A percentile compares a stretch with the other conserved stretches of the same genome.
Conservation (phyloP, 352 stramenopile species). For the Phytophthora meadii region DNA sequence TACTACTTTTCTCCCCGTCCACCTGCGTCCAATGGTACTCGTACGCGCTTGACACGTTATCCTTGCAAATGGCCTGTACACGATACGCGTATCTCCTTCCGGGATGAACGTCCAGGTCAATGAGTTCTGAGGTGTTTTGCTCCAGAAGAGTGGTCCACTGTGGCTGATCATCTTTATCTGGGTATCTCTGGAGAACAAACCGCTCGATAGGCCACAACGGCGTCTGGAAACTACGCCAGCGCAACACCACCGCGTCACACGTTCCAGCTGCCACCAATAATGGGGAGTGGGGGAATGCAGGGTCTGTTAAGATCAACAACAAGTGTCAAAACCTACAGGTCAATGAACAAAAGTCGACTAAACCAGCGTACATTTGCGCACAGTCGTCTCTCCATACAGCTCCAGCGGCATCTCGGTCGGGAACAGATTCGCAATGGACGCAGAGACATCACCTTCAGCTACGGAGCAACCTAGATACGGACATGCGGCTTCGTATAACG, state of each 20-base stretch:
- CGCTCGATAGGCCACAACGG: slow-evolving; percentile 47
- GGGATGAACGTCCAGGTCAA: slow-evolving; percentile 37
- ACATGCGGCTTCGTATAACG: slow-evolving; percentile 17
- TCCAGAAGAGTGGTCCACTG: slow-evolving; percentile 55
- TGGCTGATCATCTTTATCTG: slow-evolving; percentile 32
- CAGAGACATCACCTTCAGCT: slow-evolving; percentile 3
- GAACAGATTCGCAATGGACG: slow-evolving; percentile 18
- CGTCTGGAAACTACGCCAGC: slow-evolving; percentile 58
- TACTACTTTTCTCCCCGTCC: slow-evolving; percentile 7
- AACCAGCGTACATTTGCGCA: slow-evolving; percentile 34
- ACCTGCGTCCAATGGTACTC: slow-evolving; percentile 47
- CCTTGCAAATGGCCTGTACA: slow-evolving; percentile 42
- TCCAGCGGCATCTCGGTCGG: slow-evolving; percentile 36
- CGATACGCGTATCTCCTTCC: slow-evolving; percentile 57
- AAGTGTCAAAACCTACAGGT: slow-evolving; percentile 1
- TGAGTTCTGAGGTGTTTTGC: slow-evolving; percentile 39
- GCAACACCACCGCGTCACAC: slow-evolving; percentile 49
- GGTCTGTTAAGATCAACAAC: slow-evolving; percentile 30
- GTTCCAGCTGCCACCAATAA: slow-evolving; percentile 48
- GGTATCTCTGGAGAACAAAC: slow-evolving; percentile 58
- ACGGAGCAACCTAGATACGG: slow-evolving; percentile 17
- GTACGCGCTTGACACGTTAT: slow-evolving; percentile 52
- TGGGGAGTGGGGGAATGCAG: slow-evolving; percentile 52
- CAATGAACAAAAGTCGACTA: neutral
- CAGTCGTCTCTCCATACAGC: slow-evolving; percentile 29